Evolutionary conservation across 306 rosid genomes (phyloP), one percentile per base, ranked within the genome.

Genomic region (Calophaca sinica): DNA sequence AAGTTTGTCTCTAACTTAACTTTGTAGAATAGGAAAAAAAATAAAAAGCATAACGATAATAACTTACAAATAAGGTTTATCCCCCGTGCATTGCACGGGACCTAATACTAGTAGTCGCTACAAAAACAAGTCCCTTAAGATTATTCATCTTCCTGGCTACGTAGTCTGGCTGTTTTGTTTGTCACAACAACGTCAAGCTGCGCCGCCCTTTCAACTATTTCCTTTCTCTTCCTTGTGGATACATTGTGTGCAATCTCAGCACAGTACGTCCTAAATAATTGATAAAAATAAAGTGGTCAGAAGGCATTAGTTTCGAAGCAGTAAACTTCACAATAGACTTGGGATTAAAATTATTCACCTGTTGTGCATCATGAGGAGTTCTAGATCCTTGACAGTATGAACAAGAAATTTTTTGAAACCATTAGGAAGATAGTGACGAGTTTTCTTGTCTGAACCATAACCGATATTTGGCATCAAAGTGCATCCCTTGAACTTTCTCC

Each of bases 101-200:
- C n/a, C n/a, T n/a, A n/a, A n/a, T n/a, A n/a, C n/a, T n/a, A n/a
- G n/a, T 20, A 20, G 26, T 20, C 26, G 26, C 1, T 20, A 20
- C 26, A 20, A 20, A 20, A 20, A 20, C 26, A 20, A 20, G 1
- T 20, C 26, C 26, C 0, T 20, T 20, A 20, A 41, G n/a, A 9
- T 20, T 88, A 93, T 61, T 91, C 98, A 84, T 91, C 97, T 60
- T 91, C 97, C 68, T 89, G 98, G 85, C 98, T 89, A 9, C 93
- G 93, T 69, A 93, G 82, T 84, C 98, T 85, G 9, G 97, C 96
- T n/a, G 88, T 88, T 76, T 85, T 85, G 90, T 93, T 93, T 9
- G 97, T 90, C 39, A 90, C 96, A 70, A 91, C 96, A 72, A 90
- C 86, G 73, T 93, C 98, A 71, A 93, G 97, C 70, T 91, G 96